A percentile compares a stretch with the other conserved stretches of the same genome.
Conservation (phyloP, 2,329 filamentous ascomycete genomes). For the Clarireedia sp. region DNA sequence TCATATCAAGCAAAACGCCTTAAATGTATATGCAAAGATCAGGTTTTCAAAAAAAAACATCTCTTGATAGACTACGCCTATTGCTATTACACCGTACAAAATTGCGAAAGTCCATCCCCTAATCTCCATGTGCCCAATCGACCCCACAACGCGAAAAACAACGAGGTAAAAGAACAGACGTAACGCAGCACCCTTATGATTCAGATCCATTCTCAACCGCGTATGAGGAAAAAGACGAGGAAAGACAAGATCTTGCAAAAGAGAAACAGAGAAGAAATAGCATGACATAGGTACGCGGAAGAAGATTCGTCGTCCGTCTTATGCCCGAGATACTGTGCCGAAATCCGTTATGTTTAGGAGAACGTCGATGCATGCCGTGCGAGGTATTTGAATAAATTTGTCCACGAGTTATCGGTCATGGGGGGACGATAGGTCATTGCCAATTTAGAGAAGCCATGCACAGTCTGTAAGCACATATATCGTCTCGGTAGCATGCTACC, state of each 20-base stretch:
- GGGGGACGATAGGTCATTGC: constrained; percentile 24
- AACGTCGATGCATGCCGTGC: constrained; percentile 18
- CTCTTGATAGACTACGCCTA: constrained; percentile 30
- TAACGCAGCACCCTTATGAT: constrained; percentile 22
- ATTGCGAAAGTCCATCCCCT: constrained; percentile 22
- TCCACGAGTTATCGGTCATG: constrained; percentile 20
- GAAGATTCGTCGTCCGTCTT: constrained; percentile 14
- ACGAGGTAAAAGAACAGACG: constrained; percentile 20
- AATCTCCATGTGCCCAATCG: constrained; percentile 23
- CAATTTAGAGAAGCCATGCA: constrained; percentile 25
- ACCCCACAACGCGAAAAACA: constrained; percentile 15
- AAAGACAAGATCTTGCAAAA: constrained; percentile 27
- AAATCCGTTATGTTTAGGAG: constrained; percentile 17
- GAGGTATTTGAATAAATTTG: constrained; percentile 17
- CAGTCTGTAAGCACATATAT: constrained; percentile 24
- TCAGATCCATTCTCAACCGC: constrained; percentile 24
- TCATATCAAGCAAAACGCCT: constrained; percentile 6
- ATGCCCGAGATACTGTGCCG: constrained; percentile 29
- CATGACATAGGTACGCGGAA: constrained; percentile 24
- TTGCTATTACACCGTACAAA: constrained; percentile 34
- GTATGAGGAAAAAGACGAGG: constrained; percentile 24
- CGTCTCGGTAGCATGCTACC: constrained; percentile 20
- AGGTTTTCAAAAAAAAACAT: constrained; percentile 10
- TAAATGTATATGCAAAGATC: constrained; percentile 6
- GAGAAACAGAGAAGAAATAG: constrained; percentile 28